These are phyloP conservation scores for Haplosporangium sp. DNA, from an alignment of 371 early-diverging fungal genomes.

Conservation along the genomic window DNA sequence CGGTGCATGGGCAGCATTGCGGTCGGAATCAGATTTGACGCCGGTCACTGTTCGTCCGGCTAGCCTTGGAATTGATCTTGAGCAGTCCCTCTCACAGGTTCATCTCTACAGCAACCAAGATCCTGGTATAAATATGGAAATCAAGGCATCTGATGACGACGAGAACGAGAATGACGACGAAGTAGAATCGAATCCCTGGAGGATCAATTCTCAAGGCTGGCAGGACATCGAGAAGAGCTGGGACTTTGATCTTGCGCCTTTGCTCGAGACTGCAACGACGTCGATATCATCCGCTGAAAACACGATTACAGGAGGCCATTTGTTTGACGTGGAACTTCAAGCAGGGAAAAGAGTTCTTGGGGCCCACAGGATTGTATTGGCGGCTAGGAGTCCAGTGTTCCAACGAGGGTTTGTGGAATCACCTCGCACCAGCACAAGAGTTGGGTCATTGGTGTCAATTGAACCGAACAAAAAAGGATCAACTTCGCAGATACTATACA, in stretches of 20 bases:
- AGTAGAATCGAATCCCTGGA: slow-evolving; percentile 32
- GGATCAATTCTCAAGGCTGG: slow-evolving; percentile 38
- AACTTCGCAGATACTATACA: slow-evolving; percentile 7
- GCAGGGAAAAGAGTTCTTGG: slow-evolving; percentile 48
- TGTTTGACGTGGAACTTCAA: slow-evolving; percentile 55
- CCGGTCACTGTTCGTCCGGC: slow-evolving; percentile 31
- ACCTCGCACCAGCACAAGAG: not conserved
- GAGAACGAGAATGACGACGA: slow-evolving; percentile 23
- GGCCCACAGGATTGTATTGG: slow-evolving; percentile 64
- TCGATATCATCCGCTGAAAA: slow-evolving; percentile 12
- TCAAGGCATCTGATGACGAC: slow-evolving; percentile 15
- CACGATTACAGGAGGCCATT: slow-evolving; percentile 55
- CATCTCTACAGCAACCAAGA: slow-evolving; percentile 40
- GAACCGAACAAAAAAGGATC: not conserved
- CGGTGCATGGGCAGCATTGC: slow-evolving; percentile 70
- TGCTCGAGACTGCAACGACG: slow-evolving; percentile 37
- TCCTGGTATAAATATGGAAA: slow-evolving; percentile 1
- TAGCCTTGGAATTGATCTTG: slow-evolving; percentile 53
- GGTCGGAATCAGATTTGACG: slow-evolving; percentile 57
- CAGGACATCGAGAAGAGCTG: slow-evolving; percentile 41
- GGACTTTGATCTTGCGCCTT: slow-evolving; percentile 38
- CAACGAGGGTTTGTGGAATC: slow-evolving; percentile 31
- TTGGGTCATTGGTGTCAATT: slow-evolving; percentile 30
- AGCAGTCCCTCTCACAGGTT: slow-evolving; percentile 57
- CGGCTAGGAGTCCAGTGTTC: slow-evolving; percentile 48